Evolutionary conservation across 306 rosid genomes (phyloP), one percentile per base, ranked within the genome.

Genomic region (Quercus ilex): DNA sequence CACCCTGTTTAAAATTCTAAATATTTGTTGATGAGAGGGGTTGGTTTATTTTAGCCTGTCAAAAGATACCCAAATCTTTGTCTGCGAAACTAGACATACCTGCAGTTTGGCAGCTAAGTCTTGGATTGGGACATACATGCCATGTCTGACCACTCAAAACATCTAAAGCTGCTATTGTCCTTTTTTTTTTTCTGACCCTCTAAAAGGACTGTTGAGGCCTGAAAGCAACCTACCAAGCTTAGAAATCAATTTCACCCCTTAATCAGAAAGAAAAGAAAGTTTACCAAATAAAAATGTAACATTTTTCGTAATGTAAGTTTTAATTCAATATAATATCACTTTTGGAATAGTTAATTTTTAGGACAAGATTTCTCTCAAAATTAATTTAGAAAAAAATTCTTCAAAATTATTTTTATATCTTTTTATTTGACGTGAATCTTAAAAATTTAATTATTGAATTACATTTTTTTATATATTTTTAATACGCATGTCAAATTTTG

Each of bases 31-130:
- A 69, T 49, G 84, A 86, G 78, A 38, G 53, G 74, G 56, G 51
- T 82, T 69, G 88, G 84, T 75, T 78, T 76, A 76, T 79, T 28
- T 73, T 58, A 35, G 74, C 43, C 91, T 87, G 93, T 80, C 83
- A 80, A 87, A 90, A 89, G 96, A 92, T 94, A 83, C 90, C 86
- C 92, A 91, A 87, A 90, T 88, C 92, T 87, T 88, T 87, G 92
- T 92, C 94, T 89, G 88, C 74, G 76, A 69, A 83, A 74, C 38
- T 90, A 84, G 92, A 86, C 89, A 89, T 88, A 84, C 87, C 75
- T 59, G 85, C 90, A 81, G 86, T 13, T 65, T 78, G 73, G 89
- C 90, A 79, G 87, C 90, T 84, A 85, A 83, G 85, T 85, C 84
- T 85, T 81, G 83, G 84, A 88, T 41, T 41, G 11, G 46, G 46